A percentile compares a stretch with the other conserved stretches of the same genome.
These are phyloP conservation scores for Scytalidium sp. DNA, from an alignment of 2,329 filamentous ascomycete species.

Conservation along the genomic window DNA sequence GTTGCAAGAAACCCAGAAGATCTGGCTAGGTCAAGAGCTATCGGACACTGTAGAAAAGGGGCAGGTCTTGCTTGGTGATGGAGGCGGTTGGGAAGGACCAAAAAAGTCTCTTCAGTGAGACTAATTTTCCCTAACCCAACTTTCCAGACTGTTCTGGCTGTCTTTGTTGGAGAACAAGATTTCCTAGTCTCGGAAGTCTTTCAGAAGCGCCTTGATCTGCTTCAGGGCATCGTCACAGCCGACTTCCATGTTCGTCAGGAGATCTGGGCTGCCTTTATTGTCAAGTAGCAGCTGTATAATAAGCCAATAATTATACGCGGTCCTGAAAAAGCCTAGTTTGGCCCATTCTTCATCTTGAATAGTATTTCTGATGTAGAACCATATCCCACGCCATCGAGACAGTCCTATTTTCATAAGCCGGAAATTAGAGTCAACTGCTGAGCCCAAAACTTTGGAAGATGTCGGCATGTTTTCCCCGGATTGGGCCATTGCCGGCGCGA, in stretches of 20 bases:
- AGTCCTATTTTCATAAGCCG: constrained; percentile 15
- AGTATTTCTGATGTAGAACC: constrained; percentile 12
- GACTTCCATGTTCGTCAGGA: constrained; percentile 18
- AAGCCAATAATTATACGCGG: constrained; percentile 21
- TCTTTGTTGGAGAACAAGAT: too few species aligned
- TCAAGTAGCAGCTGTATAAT: constrained; percentile 18
- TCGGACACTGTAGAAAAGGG: constrained; percentile 6
- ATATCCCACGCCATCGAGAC: constrained; percentile 17
- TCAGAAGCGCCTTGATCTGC: constrained; percentile 11
- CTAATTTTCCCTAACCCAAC: neutral
- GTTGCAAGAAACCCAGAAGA: constrained; percentile 6
- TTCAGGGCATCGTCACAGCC: constrained; percentile 19
- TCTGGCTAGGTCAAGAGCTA: constrained; percentile 13
- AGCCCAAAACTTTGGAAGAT: neutral
- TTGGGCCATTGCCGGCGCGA: constrained; percentile 8
- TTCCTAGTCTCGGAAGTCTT: constrained; percentile 1
- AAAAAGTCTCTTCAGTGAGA: neutral
- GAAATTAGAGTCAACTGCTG: constrained; percentile 10
- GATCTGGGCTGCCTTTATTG: constrained; percentile 14
- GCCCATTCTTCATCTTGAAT: constrained; percentile 12
- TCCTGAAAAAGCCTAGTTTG: constrained; percentile 16
- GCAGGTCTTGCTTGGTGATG: constrained; percentile 11
- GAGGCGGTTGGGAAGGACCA: constrained; percentile 6
- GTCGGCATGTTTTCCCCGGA: constrained; percentile 1
- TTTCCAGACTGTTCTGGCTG: too few species aligned